Percentiles rank a stretch among this genome's conserved stretches.
These are phyloP conservation scores for Rutstroemia sp. DNA, from an alignment of 2,329 filamentous ascomycete genomes.

Conservation along the genomic window DNA sequence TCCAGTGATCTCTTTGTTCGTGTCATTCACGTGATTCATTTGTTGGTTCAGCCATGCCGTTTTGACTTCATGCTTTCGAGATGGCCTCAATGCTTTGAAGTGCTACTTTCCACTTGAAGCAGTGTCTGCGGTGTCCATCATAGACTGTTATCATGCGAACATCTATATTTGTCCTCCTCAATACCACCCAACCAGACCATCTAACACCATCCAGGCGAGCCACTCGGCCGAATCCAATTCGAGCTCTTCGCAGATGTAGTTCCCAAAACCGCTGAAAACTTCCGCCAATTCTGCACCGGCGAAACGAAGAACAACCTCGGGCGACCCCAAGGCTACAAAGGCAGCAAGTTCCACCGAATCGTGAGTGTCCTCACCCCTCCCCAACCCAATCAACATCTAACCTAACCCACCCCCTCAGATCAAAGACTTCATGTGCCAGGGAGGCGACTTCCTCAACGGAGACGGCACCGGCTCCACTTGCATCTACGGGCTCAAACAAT, in stretches of 20 bases:
- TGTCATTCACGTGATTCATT: conserved; percentile 1
- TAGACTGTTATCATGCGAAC: not conserved
- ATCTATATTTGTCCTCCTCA: not conserved
- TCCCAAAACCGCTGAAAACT: conserved; percentile 90
- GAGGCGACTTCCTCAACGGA: conserved; percentile 89
- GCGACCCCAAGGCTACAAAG: conserved; percentile 86
- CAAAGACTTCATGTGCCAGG: conserved; percentile 95
- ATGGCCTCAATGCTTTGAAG: no score
- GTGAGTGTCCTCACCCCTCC: conserved; percentile 43
- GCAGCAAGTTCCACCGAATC: conserved; percentile 87
- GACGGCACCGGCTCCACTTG: conserved; percentile 83
- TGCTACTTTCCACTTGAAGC: no score
- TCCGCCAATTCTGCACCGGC: conserved; percentile 93
- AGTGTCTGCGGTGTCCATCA: no score
- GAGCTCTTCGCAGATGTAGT: conserved; percentile 82
- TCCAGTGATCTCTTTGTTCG: no score
- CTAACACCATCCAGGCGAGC: conserved; percentile 54
- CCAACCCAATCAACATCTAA: not conserved
- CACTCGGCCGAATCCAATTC: conserved; percentile 80
- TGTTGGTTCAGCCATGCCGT: not conserved
- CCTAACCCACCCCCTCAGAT: conserved; percentile 48
- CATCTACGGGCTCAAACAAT: conserved; percentile 80
- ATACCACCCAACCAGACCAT: not conserved
- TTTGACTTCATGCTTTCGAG: no score
- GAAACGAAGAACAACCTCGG: conserved; percentile 75